Evolutionary conservation across 2,329 filamentous ascomycete genomes (phyloP).

Genomic region (Dothideomycetes sp.): DNA sequence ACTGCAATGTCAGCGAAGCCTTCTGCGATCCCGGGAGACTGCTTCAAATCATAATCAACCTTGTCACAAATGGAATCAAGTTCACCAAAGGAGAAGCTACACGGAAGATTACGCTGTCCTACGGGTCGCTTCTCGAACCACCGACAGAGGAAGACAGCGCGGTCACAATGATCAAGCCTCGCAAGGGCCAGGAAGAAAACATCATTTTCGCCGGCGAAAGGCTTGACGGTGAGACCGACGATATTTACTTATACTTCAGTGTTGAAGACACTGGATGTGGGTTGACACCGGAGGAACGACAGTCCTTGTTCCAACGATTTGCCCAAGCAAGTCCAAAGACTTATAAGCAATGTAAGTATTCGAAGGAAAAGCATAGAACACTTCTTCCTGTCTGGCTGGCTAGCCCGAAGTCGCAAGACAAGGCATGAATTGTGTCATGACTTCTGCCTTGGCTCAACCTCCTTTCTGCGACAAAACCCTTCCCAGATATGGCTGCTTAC

Average conservation of each 20-base stretch:
- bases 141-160: slow-evolving; percentile 26
- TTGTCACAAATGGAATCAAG: slow-evolving; percentile 22
- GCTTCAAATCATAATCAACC: slow-evolving; percentile 22
- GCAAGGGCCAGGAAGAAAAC: slow-evolving; percentile 11
- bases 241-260: slow-evolving; percentile 28
- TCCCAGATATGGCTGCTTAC: no score
- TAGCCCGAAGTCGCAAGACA: no score
- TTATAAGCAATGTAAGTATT: slow-evolving; percentile 56
- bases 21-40: slow-evolving; percentile 21
- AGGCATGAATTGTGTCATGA: no score
- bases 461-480: no score
- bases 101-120: slow-evolving; percentile 30
- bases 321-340: slow-evolving; percentile 58
- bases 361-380: no score
- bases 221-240: slow-evolving; percentile 25
- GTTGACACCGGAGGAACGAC: slow-evolving; percentile 25
- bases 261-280: slow-evolving; percentile 31
- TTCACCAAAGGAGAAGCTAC: slow-evolving; percentile 20
- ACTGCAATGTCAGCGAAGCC: slow-evolving; percentile 24
- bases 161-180: slow-evolving; percentile 25
- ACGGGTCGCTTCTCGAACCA: slow-evolving; percentile 26
- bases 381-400: no score
- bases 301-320: slow-evolving; percentile 55
- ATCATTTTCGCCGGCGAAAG: not conserved
- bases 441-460: no score